Conservation (phyloP, 2,329 filamentous ascomycete genomes). For the Fusarium heterosporum region DNA sequence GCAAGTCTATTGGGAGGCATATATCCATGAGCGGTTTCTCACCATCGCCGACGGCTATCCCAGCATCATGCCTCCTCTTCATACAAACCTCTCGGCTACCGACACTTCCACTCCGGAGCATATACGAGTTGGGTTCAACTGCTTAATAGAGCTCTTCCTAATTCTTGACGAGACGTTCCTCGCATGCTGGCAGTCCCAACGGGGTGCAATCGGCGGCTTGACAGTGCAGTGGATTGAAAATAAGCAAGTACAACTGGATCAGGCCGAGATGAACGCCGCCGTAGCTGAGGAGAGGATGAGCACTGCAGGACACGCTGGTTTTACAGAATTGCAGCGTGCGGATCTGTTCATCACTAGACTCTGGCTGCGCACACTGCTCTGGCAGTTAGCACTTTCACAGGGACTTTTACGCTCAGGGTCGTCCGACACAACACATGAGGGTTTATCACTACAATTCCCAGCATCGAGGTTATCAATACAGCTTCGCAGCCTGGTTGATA, state of each 20-base stretch:
- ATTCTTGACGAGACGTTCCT: slow-evolving; percentile 56
- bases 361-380: slow-evolving; percentile 57
- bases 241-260: slow-evolving; percentile 56
- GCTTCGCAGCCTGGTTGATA: slow-evolving; percentile 53
- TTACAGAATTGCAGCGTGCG: slow-evolving; percentile 56
- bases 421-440: slow-evolving; percentile 51
- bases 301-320: slow-evolving; percentile 41
- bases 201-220: slow-evolving; percentile 45
- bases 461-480: slow-evolving; percentile 54
- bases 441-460: slow-evolving; percentile 55
- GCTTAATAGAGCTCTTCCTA: slow-evolving; percentile 53
- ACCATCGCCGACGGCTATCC: slow-evolving; percentile 62
- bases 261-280: slow-evolving; percentile 51
- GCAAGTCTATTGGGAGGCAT: slow-evolving; percentile 66
- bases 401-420: slow-evolving; percentile 53
- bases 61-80: slow-evolving; percentile 51
- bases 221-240: slow-evolving; percentile 56
- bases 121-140: slow-evolving; percentile 54
- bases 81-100: slow-evolving; percentile 46
- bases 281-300: slow-evolving; percentile 46
- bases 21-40: slow-evolving; percentile 68
- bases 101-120: slow-evolving; percentile 52
- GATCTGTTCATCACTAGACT: slow-evolving; percentile 57
- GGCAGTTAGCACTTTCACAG: slow-evolving; percentile 56
- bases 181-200: slow-evolving; percentile 52